A percentile compares a stretch with the other conserved stretches of the same genome.
These are phyloP conservation scores for Chaetoceros muelleri DNA, from an alignment of 108 stramenopile species.

Conservation along the genomic window DNA sequence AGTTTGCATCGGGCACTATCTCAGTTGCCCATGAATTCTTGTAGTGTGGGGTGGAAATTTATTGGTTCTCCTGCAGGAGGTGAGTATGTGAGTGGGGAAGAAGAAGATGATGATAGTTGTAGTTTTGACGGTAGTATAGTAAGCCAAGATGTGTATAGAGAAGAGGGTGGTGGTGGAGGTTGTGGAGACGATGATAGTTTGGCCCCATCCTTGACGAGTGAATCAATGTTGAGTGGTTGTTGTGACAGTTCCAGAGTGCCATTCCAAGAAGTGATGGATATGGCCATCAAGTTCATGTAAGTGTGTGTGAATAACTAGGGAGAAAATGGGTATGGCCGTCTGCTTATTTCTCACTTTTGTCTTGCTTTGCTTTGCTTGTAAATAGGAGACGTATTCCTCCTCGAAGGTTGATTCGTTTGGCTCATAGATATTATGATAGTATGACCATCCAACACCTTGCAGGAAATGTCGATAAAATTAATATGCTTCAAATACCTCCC, in stretches of 20 bases:
- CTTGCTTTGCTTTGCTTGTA: too few species aligned
- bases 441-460: conserved; percentile 9
- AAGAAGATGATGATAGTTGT: conserved; percentile 23
- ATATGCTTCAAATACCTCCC: conserved; percentile 4
- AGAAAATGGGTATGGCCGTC: not conserved
- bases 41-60: conserved; percentile 64
- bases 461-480: not conserved
- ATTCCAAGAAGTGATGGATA: conserved; percentile 74
- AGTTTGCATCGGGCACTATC: conserved; percentile 65
- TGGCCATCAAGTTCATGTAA: conserved; percentile 59
- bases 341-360: not conserved
- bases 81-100: conserved; percentile 42
- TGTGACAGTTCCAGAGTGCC: conserved; percentile 32
- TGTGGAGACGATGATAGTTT: conserved; percentile 11
- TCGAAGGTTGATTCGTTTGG: conserved; percentile 40
- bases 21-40: conserved; percentile 65
- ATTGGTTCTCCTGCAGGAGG: conserved; percentile 15
- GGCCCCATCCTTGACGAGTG: conserved; percentile 1
- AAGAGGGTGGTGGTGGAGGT: conserved; percentile 17
- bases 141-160: not conserved
- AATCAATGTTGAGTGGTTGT: conserved; percentile 8
- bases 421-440: conserved; percentile 36
- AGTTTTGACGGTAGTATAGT: not conserved
- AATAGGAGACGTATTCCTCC: conserved; percentile 65
- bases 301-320: conserved; percentile 1